Evolutionary conservation across 306 rosid species (phyloP).

Genomic region (Ochetophila trinervis): DNA sequence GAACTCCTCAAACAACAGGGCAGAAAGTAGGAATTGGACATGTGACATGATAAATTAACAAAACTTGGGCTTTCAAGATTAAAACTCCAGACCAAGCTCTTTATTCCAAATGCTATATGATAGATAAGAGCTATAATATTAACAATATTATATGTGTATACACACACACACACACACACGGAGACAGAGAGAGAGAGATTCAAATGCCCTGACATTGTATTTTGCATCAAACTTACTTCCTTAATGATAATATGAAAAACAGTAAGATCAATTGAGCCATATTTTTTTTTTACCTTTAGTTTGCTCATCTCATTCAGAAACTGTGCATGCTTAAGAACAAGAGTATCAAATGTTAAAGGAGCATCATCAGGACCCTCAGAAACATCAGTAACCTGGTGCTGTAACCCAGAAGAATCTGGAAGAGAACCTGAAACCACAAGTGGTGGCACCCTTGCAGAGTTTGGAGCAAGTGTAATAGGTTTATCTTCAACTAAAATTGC

Average conservation of each 20-base stretch:
- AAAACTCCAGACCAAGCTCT: too few relatives aligned
- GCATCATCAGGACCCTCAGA: slow-evolving; percentile 73
- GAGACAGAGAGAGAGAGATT: neutral
- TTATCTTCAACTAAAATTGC: slow-evolving; percentile 93
- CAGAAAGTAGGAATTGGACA: too few relatives aligned
- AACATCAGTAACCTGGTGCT: slow-evolving; percentile 62
- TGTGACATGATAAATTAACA: too few relatives aligned
- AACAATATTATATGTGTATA: too few relatives aligned
- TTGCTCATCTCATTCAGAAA: slow-evolving; percentile 88
- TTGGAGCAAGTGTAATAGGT: slow-evolving; percentile 93
- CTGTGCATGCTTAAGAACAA: slow-evolving; percentile 79
- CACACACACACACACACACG: neutral
- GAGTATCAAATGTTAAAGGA: slow-evolving; percentile 75
- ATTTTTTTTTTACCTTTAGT: slow-evolving; percentile 62
- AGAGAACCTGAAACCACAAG: slow-evolving; percentile 59
- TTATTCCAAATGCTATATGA: too few relatives aligned
- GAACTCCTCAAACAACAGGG: too few relatives aligned
- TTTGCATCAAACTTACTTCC: neutral
- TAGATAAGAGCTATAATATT: too few relatives aligned
- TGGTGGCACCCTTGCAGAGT: slow-evolving; percentile 88
- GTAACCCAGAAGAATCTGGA: slow-evolving; percentile 72
- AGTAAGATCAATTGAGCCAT: slow-evolving; percentile 5
- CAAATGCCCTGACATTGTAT: too few relatives aligned
- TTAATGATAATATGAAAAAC: neutral
- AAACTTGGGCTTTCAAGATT: too few relatives aligned